These are phyloP conservation scores for Stachybotrys echinatus DNA, from an alignment of 2,329 filamentous ascomycete species.

Conservation along the genomic window DNA sequence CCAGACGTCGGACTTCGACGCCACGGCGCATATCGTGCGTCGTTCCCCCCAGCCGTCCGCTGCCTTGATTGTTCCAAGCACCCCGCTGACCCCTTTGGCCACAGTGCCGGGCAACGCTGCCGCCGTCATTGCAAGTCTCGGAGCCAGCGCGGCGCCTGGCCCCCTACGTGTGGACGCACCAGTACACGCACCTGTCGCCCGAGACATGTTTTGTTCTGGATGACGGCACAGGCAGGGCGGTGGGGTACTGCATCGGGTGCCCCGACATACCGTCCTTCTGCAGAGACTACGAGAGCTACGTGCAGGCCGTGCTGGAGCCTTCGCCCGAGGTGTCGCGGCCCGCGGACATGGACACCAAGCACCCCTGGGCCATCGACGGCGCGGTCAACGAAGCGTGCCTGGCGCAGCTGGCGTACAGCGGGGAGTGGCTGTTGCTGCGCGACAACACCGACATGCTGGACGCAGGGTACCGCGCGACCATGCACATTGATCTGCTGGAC, in stretches of 20 bases:
- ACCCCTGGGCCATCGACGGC: slow-evolving; percentile 22
- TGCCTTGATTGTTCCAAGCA: too few relatives aligned
- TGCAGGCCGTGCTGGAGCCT: slow-evolving; percentile 24
- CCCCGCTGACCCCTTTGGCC: too few relatives aligned
- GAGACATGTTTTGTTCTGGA: slow-evolving; percentile 42
- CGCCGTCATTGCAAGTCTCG: slow-evolving; percentile 32
- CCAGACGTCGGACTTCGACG: slow-evolving; percentile 31
- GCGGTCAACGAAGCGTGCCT: slow-evolving; percentile 22
- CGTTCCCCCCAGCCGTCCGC: too few relatives aligned
- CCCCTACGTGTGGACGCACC: slow-evolving; percentile 47
- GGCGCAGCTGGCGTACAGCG: slow-evolving; percentile 35
- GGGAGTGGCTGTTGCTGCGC: slow-evolving; percentile 31
- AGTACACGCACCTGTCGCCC: slow-evolving; percentile 41
- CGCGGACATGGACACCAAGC: slow-evolving; percentile 18
- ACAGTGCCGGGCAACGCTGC: slow-evolving; percentile 43
- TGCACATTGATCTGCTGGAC: slow-evolving; percentile 45
- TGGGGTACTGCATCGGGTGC: slow-evolving; percentile 45
- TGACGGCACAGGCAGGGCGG: slow-evolving; percentile 35
- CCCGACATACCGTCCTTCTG: slow-evolving; percentile 36
- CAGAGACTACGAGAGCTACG: slow-evolving; percentile 31
- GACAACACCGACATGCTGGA: slow-evolving; percentile 27
- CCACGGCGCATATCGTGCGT: slow-evolving; percentile 35
- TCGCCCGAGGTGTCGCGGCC: slow-evolving; percentile 15
- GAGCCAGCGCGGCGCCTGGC: slow-evolving; percentile 28
- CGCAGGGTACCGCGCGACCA: slow-evolving; percentile 32